phyloP scores from a whole-genome alignment of 2,329 filamentous ascomycete species.

The Aspergillus sp. region DNA sequence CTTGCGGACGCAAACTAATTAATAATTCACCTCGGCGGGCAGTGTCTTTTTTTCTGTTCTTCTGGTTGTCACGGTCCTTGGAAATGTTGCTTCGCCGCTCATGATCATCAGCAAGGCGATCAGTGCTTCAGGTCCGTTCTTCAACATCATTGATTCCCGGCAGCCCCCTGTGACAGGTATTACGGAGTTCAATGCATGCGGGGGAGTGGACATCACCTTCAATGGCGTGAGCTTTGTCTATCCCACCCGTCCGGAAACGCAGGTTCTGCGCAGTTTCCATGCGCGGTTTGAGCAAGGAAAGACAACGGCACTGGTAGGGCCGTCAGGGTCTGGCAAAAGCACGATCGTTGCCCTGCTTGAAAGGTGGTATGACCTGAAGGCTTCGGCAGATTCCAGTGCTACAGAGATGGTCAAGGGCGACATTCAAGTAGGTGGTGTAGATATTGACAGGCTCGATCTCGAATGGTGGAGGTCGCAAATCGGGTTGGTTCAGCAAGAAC shows the following conservation, averaged over 20 bases:
- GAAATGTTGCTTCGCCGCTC: background rate
- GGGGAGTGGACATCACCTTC: conserved; percentile 63
- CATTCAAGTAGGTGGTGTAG: conserved; percentile 79
- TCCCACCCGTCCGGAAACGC: conserved; percentile 85
- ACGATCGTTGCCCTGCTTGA: conserved; percentile 52
- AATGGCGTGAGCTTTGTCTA: conserved; percentile 88
- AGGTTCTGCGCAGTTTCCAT: conserved; percentile 79
- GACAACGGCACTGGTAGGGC: conserved; percentile 45
- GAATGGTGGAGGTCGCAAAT: conserved; percentile 91
- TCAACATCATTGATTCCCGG: background rate
- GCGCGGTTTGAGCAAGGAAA: conserved; percentile 69
- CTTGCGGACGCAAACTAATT: conserved; percentile 24
- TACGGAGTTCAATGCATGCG: conserved; percentile 77
- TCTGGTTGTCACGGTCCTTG: conserved; percentile 18
- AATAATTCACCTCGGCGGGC: conserved; percentile 16
- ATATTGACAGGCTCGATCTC: conserved; percentile 78
- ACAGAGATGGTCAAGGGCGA: conserved; percentile 52
- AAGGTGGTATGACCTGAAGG: conserved; percentile 40
- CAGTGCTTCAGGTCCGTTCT: background rate
- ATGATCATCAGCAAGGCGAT: background rate
- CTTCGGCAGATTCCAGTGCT: conserved; percentile 25
- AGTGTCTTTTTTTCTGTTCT: conserved; percentile 35
- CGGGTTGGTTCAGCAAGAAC: conserved; percentile 70
- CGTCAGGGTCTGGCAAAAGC: conserved; percentile 48
- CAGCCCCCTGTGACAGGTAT: conserved; percentile 47